phyloP scores from a whole-genome alignment of 2,329 filamentous ascomycete genomes.

The Teratosphaeria viscida region DNA sequence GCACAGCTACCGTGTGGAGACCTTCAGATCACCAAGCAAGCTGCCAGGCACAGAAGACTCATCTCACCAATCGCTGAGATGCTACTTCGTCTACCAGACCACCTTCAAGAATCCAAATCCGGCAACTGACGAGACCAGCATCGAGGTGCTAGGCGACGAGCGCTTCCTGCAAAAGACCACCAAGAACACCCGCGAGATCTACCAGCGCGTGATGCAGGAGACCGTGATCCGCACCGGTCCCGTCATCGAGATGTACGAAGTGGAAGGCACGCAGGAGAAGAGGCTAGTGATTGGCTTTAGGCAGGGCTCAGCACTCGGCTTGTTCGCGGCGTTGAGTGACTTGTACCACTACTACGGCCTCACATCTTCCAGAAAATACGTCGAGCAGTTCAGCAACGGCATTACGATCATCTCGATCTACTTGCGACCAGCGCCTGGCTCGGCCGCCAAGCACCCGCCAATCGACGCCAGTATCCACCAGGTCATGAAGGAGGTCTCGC shows the following conservation, averaged over 20 bases:
- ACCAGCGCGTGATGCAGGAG: conserved; percentile 83
- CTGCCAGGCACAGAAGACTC: conserved; percentile 65
- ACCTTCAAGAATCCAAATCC: conserved; percentile 72
- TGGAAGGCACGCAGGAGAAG: conserved; percentile 85
- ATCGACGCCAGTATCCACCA: conserved; percentile 95
- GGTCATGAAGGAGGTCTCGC: conserved; percentile 95
- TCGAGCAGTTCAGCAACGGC: conserved; percentile 96
- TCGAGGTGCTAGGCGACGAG: conserved; percentile 85
- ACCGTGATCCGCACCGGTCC: conserved; percentile 79
- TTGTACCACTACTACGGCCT: conserved; percentile 98
- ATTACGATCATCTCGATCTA: conserved; percentile 97
- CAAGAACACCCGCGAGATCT: conserved; percentile 87
- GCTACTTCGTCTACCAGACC: conserved; percentile 98
- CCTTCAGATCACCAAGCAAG: conserved; percentile 81
- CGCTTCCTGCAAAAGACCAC: conserved; percentile 95
- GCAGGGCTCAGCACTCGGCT: conserved; percentile 77
- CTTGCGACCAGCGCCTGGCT: conserved; percentile 59
- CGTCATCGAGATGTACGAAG: conserved; percentile 96
- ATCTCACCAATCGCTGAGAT: conserved; percentile 76
- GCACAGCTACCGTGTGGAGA: conserved; percentile 86
- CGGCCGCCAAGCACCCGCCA: conserved; percentile 53
- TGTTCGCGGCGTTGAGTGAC: conserved; percentile 92
- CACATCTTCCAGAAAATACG: conserved; percentile 92
- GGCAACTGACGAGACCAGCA: conserved; percentile 65
- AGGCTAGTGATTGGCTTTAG: conserved; percentile 90